These are phyloP conservation scores for Durusdinium trenchii DNA, from an alignment of 73 alveolate genomes.

Conservation along the genomic window DNA sequence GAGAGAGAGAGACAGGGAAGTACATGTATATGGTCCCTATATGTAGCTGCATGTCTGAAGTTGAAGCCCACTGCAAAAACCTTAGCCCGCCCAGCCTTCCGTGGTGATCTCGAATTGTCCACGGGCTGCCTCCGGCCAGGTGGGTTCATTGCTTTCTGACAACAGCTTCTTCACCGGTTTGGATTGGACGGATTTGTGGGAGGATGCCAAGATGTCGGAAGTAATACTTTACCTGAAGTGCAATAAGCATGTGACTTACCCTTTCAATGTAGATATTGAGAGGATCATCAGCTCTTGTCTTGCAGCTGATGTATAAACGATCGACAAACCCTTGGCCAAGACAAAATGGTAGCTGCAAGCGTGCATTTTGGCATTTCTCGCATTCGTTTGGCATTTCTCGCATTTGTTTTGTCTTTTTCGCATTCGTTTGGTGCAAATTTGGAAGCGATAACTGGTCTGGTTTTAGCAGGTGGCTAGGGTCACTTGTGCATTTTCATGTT, in stretches of 20 bases:
- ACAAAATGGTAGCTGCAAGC: neutral
- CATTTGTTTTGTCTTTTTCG: neutral
- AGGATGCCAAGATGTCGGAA: neutral
- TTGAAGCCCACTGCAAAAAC: neutral
- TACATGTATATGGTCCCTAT: no score
- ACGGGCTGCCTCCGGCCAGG: no score
- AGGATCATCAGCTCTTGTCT: neutral
- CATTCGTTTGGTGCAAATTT: neutral
- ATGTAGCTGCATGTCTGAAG: neutral
- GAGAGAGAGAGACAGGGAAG: no score
- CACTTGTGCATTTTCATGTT: no score
- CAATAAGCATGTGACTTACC: neutral
- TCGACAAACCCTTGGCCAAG: neutral
- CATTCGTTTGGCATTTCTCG: neutral
- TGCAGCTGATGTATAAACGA: no score
- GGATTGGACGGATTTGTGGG: slow-evolving; percentile 11
- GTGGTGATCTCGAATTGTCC: no score
- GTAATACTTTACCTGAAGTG: neutral
- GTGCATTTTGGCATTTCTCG: neutral
- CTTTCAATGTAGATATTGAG: neutral
- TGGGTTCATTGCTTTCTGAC: no score
- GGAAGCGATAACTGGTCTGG: no score
- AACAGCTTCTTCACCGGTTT: neutral
- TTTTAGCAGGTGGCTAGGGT: no score
- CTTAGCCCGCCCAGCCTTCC: neutral